Conservation (phyloP, 2,329 filamentous ascomycete genomes). For the Hyphodiscus sp. region DNA sequence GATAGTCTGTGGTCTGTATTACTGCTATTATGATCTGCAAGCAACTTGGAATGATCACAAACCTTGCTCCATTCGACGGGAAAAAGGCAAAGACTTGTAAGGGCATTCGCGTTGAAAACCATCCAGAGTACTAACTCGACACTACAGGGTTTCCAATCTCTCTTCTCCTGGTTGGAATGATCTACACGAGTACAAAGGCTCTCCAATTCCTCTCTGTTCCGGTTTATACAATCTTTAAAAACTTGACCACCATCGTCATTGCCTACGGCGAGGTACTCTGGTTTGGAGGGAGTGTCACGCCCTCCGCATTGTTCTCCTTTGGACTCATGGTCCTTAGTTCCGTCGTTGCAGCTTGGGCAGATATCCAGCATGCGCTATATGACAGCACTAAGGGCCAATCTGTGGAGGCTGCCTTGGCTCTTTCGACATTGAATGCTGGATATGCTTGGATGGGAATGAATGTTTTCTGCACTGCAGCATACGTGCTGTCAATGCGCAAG, state of each 20-base stretch:
- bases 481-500: constrained; percentile 91
- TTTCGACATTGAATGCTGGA: constrained; percentile 87
- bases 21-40: constrained; percentile 78
- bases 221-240: constrained; percentile 99
- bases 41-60: constrained; percentile 72
- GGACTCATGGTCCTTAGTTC: constrained; percentile 95
- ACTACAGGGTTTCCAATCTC: constrained; percentile 87
- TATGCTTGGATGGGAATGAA: constrained; percentile 99
- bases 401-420: constrained; percentile 60
- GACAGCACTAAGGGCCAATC: constrained; percentile 30
- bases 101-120: constrained; percentile 25
- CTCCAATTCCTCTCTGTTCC: constrained; percentile 95
- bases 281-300: constrained; percentile 90
- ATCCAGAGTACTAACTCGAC: constrained; percentile 5
- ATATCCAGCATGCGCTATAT: constrained; percentile 79
- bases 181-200: constrained; percentile 94
- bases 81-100: constrained; percentile 90
- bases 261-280: constrained; percentile 97
- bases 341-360: constrained; percentile 91
- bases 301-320: constrained; percentile 85
- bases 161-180: constrained; percentile 94
- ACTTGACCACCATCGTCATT: constrained; percentile 96
- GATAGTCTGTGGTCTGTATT: constrained; percentile 82
- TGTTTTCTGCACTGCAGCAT: constrained; percentile 88
- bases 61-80: constrained; percentile 71